Evolutionary conservation across 2,329 filamentous ascomycete species (phyloP), one percentile per base, ranked within the genome.

Genomic region (Ophiostoma sp.): DNA sequence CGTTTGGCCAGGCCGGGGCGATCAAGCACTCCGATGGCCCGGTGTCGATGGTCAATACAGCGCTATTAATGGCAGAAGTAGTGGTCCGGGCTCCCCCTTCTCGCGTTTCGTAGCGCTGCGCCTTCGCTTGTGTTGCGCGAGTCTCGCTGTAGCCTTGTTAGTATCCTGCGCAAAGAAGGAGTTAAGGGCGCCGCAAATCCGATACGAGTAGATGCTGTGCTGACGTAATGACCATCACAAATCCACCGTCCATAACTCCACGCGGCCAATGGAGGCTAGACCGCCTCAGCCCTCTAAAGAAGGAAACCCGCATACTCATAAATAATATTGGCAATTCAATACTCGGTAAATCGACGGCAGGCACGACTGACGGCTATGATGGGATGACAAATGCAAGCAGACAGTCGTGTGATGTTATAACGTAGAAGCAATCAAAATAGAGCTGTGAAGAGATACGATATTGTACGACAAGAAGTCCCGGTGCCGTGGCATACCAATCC

Each of bases 171-270:
- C 12, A 1, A 47, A 12, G 45, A 14, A 55, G 49, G 49, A 55
- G 49, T 55, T 55, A 55, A 55, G 49, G 49, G n/a, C 49, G 18
- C 47, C 47, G 47, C 49, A 55, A 55, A 27, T 55, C 49, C 49
- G 49, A 55, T 55, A n/a, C n/a, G n/a, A n/a, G n/a, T n/a, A 55
- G 27, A 27, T 55, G 49, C n/a, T 27, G n/a, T 55, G 49, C 18
- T 55, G 49, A 55, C 2, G n/a, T 55, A 55, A 55, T 55, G 27
- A 27, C 49, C 9, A 8, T 27, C n/a, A 9, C 18, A 9, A 55
- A 27, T 55, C n/a, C 49, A 55, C 14, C 3, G 3, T 18, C 18
- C 49, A n/a, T 36, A 55, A 27, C n/a, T 55, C n/a, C 49, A n/a
- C 44, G 44, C 49, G 9, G 49, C n/a, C 27, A 55, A n/a, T 55